Evolutionary conservation across 2,329 filamentous ascomycete species (phyloP), one percentile per base, ranked within the genome.

Genomic region (Ascochyta koolunga): DNA sequence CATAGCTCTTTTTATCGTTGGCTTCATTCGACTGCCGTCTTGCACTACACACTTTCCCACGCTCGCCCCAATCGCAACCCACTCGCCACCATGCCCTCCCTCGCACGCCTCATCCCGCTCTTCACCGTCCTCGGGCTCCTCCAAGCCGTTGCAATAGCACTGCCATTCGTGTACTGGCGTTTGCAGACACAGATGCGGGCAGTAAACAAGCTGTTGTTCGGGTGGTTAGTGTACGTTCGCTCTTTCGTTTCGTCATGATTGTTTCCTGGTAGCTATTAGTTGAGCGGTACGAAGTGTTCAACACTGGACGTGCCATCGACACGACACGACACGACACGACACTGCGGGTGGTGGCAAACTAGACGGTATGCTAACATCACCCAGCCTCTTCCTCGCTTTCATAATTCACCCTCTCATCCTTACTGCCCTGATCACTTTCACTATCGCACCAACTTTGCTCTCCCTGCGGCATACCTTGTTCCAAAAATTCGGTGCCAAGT

Each of bases 391-490:
- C n/a, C 11, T 40, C 5, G 40, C 24, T 2, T 50, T 54, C 40
- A 5, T 54, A 1, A 5, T 49, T 3, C 45, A 54, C 36, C 51
- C 51, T 1, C 39, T 54, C 22, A 21, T 54, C 11, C 2, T 45
- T 3, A 50, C 35, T 11, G 8, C 6, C 18, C 45, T 54, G 1
- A 50, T 50, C 3, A 49, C 45, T 0, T 54, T 54, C 51, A 54
- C 51, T 24, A 31, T 54, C 22, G 45, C 51, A 2, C 51, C 51
- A 7, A 24, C 45, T 4, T 31, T 54, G 4, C 51, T 54, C 29
- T 35, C 45, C 6, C 13, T 45, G 4, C 51, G 40, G 1, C n/a
- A 16, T 16, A 41, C 37, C 8, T 7, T 54, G 18, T 15, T 41
- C 24, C 8, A 4, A 5, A 16, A 6, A 18, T 11, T 9, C 8